Base-by-base conservation (phyloP, 148 eudicot genomes). In the Rhododendron williamsianum region DNA sequence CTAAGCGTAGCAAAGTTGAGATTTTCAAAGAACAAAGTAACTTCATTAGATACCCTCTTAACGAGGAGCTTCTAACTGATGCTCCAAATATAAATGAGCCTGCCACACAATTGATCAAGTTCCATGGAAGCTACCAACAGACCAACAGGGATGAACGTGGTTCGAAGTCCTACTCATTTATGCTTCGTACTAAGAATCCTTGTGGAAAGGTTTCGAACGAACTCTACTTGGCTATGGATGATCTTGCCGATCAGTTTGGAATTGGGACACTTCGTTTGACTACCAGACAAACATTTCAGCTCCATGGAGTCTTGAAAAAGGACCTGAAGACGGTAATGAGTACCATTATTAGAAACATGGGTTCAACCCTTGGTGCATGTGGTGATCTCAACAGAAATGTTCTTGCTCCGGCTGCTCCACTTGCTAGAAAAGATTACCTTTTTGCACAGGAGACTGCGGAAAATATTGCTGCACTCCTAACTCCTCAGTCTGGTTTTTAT, bases 401-500 rank as follows among this genome's bases (percentile, higher is more conserved):
- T 85, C 98, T 97, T 86, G 98, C 98, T 87, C 99, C 99, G 19
- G 94, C 99, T 60, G 99, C 98, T n/a, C 99, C 99, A 12, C 87
- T 95, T 87, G 88, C 85, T 0, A 91, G 90, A 81, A 97, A 97
- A 91, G 99, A 97, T 87, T 97, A 97, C 84, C 88, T 95, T 83
- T 89, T 94, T 89, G 98, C 98, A 12, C 98, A 97, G 76, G 86
- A 93, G 79, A 97, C 98, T n/a, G 99, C 99, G 4, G 99, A 97
- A 30, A 92, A 95, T 86, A 95, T 97, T 86, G 99, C 99, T 60
- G 91, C 98, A 1, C 93, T 97, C 1, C 89, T 97, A 54, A 95
- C 98, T 80, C 99, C 99, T 54, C 99, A 97, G 81, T 97, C 99
- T 23, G 99, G 99, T n/a, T 97, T 97, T 86, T 97, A 97, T 86